Conservation (phyloP, 176 grass and related monocot genomes). For the Miscanthus lutarioriparius region DNA sequence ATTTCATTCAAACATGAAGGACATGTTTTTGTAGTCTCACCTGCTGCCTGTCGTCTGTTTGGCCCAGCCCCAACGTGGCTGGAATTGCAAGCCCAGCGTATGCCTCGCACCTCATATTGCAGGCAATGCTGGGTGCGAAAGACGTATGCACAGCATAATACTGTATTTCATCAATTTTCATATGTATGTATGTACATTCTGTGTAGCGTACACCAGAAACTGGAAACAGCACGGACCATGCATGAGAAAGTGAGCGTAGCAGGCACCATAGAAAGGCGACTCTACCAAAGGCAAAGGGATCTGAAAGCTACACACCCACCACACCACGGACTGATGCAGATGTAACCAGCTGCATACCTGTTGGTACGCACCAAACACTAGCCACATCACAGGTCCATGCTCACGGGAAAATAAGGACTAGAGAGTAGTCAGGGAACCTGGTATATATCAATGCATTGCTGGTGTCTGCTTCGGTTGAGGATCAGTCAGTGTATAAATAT, state of each 20-base stretch:
- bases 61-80: no score
- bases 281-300: not conserved
- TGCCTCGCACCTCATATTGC: no score
- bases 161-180: no score
- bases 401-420: not conserved
- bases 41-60: no score
- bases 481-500: slow-evolving; percentile 48
- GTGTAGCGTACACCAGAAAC: not conserved
- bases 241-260: not conserved
- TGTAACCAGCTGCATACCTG: no score
- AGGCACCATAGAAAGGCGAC: not conserved
- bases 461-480: slow-evolving; percentile 13
- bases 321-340: not conserved
- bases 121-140: no score
- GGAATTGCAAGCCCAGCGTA: no score
- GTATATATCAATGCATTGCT: slow-evolving; percentile 1
- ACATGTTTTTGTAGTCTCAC: no score
- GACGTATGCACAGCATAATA: no score
- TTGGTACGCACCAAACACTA: not conserved
- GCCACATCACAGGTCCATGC: not conserved
- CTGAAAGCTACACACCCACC: not conserved
- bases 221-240: not conserved
- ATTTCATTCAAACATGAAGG: no score
- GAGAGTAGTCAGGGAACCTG: not conserved
- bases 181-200: no score